Evolutionary conservation across 257 asterid genomes (phyloP).

Genomic region (Capsicum pubescens): DNA sequence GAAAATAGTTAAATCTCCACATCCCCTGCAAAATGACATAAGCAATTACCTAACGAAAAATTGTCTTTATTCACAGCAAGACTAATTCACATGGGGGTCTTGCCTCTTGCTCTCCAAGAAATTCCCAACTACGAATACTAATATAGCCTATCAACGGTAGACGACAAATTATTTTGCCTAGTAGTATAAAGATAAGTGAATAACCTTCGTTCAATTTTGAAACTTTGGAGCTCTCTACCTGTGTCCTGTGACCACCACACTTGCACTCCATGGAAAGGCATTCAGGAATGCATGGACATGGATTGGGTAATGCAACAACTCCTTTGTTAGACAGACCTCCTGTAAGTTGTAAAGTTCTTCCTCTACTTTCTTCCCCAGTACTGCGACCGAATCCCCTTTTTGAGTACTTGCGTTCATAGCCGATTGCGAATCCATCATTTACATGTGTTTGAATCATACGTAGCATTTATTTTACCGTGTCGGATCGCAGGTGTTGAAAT

Average conservation of each 20-base stretch:
- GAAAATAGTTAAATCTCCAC: neutral
- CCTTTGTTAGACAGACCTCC: constrained; percentile 58
- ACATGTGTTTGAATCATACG: neutral
- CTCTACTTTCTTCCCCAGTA: neutral
- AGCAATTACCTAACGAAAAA: constrained; percentile 14
- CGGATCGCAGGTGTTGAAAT: neutral
- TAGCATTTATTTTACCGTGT: neutral
- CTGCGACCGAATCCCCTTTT: too few relatives aligned
- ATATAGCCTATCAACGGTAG: neutral
- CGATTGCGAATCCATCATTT: too few relatives aligned
- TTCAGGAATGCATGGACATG: constrained; percentile 61
- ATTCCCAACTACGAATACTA: neutral
- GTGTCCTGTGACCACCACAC: constrained; percentile 6
- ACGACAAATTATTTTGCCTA: neutral
- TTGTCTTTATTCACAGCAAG: neutral
- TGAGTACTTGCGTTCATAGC: too few relatives aligned
- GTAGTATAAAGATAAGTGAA: too few relatives aligned
- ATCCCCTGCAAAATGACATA: neutral
- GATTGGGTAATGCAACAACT: constrained; percentile 49
- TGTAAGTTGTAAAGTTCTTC: constrained; percentile 38
- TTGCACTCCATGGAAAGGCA: constrained; percentile 28
- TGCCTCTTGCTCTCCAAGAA: constrained; percentile 20
- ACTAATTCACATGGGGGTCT: neutral
- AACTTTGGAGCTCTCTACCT: neutral
- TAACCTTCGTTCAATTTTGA: too few relatives aligned